Conservation (phyloP, 495 filamentous ascomycete genomes). For the Tuber melanosporum region DNA sequence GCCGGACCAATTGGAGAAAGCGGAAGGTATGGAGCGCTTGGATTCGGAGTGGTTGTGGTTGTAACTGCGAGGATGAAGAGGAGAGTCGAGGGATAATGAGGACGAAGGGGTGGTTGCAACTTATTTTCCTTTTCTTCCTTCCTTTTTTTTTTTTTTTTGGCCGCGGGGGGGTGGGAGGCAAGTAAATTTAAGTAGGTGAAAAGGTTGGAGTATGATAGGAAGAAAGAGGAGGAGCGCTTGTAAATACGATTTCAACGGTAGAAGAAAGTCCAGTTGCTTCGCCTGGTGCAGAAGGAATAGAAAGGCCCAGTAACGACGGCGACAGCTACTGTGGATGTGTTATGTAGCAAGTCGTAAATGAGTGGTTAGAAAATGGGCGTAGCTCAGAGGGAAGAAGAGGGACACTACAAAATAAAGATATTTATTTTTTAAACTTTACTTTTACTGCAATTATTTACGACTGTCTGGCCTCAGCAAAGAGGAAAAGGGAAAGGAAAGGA, state of each 20-base stretch:
- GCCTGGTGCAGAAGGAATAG: background rate
- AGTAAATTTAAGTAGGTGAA: slow-evolving; percentile 14
- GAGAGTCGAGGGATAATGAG: slow-evolving; percentile 6
- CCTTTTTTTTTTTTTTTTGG: background rate
- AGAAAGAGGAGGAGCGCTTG: slow-evolving; percentile 22
- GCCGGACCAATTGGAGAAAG: background rate
- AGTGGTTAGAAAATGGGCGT: background rate
- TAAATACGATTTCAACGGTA: background rate
- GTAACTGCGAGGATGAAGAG: background rate
- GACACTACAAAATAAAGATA: background rate
- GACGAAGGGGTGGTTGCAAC: background rate
- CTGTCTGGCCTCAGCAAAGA: background rate
- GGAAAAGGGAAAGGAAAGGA: slow-evolving; percentile 18
- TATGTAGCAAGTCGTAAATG: background rate
- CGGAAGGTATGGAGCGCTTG: background rate
- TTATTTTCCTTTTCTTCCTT: slow-evolving; percentile 11
- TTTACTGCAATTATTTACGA: background rate
- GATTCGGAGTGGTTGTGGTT: background rate
- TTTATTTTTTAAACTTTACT: background rate
- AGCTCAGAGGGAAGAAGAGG: background rate
- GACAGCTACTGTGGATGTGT: background rate
- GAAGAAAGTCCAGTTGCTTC: background rate
- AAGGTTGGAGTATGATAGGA: slow-evolving; percentile 27
- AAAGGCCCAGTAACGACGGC: background rate
- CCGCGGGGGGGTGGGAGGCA: background rate